Conservation (phyloP, 768 basidiomycete species). For the Phallus indusiatus region DNA sequence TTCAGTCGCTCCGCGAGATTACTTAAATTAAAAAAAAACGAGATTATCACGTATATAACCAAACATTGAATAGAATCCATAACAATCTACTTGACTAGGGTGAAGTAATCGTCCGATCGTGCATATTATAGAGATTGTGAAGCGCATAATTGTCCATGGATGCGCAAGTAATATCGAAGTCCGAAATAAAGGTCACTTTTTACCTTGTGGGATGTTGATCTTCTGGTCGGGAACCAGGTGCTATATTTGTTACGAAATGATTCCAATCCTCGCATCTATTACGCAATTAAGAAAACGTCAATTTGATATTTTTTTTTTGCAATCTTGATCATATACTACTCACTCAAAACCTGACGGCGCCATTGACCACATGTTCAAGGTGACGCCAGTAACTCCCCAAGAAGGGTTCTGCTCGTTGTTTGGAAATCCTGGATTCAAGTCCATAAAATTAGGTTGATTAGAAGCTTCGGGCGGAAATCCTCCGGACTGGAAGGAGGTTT, state of each 20-base stretch:
- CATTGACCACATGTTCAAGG: constrained; percentile 8
- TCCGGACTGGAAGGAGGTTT: neutral
- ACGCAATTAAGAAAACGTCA: neutral
- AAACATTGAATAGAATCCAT: no score
- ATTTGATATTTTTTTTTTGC: no score
- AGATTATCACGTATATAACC: no score
- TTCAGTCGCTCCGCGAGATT: no score
- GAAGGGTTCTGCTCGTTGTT: neutral
- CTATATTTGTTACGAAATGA: constrained; percentile 1
- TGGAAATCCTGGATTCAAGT: neutral
- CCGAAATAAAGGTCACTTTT: no score
- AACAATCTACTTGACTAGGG: no score
- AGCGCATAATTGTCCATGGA: no score
- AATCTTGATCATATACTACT: neutral
- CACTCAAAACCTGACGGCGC: constrained; percentile 7
- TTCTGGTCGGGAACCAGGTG: neutral
- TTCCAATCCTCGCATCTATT: constrained; percentile 9
- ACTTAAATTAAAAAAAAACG: no score
- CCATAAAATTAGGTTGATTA: neutral
- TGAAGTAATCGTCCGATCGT: no score
- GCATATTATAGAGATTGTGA: no score
- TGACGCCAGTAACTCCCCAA: neutral
- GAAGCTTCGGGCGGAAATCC: neutral
- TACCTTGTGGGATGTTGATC: neutral
- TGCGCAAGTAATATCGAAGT: no score